These are phyloP conservation scores for Begonia loranthoides DNA, from an alignment of 306 rosid species.

Conservation along the genomic window DNA sequence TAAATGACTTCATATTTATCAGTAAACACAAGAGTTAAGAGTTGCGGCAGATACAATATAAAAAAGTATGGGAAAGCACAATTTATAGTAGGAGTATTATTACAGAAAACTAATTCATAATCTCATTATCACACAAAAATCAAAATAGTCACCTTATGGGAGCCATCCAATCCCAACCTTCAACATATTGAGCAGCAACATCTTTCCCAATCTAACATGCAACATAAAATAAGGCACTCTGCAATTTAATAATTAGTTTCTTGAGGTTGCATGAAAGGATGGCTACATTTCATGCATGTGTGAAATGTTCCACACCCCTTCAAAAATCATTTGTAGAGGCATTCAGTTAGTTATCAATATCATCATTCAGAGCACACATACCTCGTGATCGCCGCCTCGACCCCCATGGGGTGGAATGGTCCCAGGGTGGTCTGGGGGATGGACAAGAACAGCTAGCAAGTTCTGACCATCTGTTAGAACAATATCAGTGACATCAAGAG, in stretches of 20 bases:
- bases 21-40: too few relatives aligned
- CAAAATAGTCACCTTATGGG: conserved; percentile 76
- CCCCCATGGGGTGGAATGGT: conserved; percentile 66
- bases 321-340: not conserved
- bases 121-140: not conserved
- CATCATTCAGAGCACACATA: conserved; percentile 8
- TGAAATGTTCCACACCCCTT: not conserved
- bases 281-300: not conserved
- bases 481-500: conserved; percentile 69
- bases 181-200: conserved; percentile 81
- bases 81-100: too few relatives aligned
- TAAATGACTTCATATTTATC: too few relatives aligned
- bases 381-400: conserved; percentile 99
- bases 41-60: not conserved
- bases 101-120: too few relatives aligned
- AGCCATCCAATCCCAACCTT: conserved; percentile 98
- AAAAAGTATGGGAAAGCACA: conserved; percentile 1
- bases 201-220: conserved; percentile 77
- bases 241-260: not conserved
- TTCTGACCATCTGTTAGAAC: conserved; percentile 53
- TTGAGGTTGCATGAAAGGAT: not conserved
- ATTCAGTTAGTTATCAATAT: conserved; percentile 1
- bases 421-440: conserved; percentile 97
- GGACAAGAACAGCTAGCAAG: conserved; percentile 85
- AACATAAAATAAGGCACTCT: conserved; percentile 3